Base-by-base conservation (phyloP, 345 rosid species). In the Pseudoturritis turrita region DNA sequence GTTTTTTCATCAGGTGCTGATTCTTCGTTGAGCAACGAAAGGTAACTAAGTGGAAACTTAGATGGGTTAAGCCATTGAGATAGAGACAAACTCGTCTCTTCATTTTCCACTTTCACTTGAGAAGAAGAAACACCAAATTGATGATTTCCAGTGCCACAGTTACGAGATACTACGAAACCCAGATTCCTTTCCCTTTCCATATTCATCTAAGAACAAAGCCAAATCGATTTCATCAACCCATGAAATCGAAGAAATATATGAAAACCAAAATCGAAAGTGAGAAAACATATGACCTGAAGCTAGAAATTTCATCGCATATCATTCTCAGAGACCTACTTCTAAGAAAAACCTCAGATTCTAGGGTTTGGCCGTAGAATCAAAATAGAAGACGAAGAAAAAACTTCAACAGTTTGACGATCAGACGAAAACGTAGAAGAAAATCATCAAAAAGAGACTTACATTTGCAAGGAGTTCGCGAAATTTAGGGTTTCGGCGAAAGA, bases 61-160 rank as follows among this genome's bases (percentile, higher is more conserved):
- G 79, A 54, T 37, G 79, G 79, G 14, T 76, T 59, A 62, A 69
- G 79, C 71, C 79, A 76, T 0, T 62, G 79, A 62, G 74, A 41
- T 12, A 76, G 54, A 4, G 75, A 29, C 17, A 74, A 19, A 66
- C 19, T 3, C 10, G 6, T 37, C 2, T 70, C 70, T 1, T 23
- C 68, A 3, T 12, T 7, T 13, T 64, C 54, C 17, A 46, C 58
- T 52, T 52, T 52, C 36, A 52, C 36, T 26, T 6, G 9, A 50
- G 54, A 49, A 49, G 54, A 50, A 22, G 55, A 50, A 52, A 36
- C 58, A 52, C 9, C 58, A 52, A 14, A 52, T n/a, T 26, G 58
- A 12, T 26, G 19, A 3, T 26, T 14, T n/a, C 13, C 52, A 47
- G 26, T 47, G 23, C 4, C 26, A 47, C 0, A 10, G 52, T 47